Evolutionary conservation across 169 alveolate genomes (phyloP).

Genomic region (Hammondia hammondi): DNA sequence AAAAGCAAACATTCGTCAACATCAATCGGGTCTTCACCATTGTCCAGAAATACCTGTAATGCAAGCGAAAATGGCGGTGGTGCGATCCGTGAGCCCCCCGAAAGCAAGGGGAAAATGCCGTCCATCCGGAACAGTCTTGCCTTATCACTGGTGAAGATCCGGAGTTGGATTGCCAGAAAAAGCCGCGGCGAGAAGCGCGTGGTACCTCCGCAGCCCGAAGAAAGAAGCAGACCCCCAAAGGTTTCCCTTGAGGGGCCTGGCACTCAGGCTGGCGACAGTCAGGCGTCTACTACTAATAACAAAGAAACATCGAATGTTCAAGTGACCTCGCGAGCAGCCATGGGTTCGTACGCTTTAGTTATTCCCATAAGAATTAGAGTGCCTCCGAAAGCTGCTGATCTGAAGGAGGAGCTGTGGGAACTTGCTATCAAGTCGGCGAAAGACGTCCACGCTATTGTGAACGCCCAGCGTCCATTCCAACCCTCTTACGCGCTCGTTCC

Average conservation of each 20-base stretch:
- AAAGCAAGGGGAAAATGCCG: not conserved
- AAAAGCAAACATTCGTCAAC: too few species aligned
- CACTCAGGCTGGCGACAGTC: not conserved
- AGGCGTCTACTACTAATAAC: not conserved
- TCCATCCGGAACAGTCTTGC: conserved; percentile 5
- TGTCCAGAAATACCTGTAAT: too few species aligned
- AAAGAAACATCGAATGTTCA: not conserved
- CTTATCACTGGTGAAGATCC: not conserved
- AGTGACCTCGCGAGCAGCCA: conserved; percentile 39
- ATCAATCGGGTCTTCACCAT: too few species aligned
- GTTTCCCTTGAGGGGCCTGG: not conserved
- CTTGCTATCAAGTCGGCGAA: conserved; percentile 47
- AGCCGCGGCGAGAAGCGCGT: not conserved
- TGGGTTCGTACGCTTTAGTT: conserved; percentile 64
- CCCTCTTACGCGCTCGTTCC: conserved; percentile 26
- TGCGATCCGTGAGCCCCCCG: too few species aligned
- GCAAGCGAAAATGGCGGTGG: too few species aligned
- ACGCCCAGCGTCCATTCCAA: conserved; percentile 14
- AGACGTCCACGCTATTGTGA: conserved; percentile 39
- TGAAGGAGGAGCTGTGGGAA: conserved; percentile 48
- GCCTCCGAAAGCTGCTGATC: conserved; percentile 32
- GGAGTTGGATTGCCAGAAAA: conserved; percentile 10
- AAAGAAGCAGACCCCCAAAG: not conserved
- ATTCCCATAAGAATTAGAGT: conserved; percentile 62
- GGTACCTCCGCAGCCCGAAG: not conserved